Conservation (phyloP, 257 asterid genomes). For the Plectranthus barbatus region DNA sequence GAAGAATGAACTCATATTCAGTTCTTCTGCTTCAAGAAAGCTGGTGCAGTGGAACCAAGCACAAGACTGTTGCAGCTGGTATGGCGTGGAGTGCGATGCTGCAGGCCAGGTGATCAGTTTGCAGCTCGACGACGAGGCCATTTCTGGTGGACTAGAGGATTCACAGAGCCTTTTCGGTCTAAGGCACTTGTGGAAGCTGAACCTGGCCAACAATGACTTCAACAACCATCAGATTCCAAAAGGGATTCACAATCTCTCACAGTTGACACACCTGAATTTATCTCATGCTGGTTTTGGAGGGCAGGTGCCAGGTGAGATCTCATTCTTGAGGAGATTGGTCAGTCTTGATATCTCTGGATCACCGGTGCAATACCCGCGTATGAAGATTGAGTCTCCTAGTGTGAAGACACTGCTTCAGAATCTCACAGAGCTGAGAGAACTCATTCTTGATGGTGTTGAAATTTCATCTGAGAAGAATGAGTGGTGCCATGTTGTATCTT, state of each 20-base stretch:
- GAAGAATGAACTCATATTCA: no score
- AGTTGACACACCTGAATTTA: background rate
- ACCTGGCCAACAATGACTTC: background rate
- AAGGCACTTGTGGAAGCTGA: background rate
- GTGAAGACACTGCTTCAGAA: background rate
- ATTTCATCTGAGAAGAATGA: background rate
- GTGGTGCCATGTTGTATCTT: background rate
- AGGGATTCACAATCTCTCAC: background rate
- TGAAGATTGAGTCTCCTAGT: background rate
- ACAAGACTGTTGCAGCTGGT: background rate
- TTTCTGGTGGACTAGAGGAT: background rate
- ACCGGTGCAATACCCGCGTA: background rate
- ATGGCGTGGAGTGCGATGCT: no score
- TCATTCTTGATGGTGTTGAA: background rate
- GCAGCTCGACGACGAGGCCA: background rate
- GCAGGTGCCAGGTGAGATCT: background rate
- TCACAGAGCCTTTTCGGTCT: background rate
- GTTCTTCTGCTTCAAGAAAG: no score
- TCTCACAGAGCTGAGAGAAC: background rate
- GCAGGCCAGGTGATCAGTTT: no score
- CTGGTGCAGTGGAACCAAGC: no score
- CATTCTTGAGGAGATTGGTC: background rate
- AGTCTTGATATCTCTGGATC: background rate
- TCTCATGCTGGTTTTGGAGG: background rate
- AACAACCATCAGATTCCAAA: background rate